Evolutionary conservation across 345 rosid species (phyloP), one percentile per base, ranked within the genome.

Genomic region (Luvunga scandens): DNA sequence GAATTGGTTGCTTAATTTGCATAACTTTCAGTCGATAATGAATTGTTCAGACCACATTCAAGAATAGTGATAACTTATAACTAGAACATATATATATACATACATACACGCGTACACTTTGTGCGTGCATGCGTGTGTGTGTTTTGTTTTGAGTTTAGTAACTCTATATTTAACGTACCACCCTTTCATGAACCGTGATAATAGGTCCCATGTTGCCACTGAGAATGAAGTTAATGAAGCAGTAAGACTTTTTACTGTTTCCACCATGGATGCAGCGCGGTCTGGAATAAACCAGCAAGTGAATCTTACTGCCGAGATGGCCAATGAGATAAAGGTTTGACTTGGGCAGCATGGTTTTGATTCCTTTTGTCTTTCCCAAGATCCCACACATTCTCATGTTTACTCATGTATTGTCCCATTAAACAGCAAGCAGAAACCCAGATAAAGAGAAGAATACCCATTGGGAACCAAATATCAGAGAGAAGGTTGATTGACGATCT

Each of bases 221-320:
- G 95, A 90, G 86, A 85, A 88, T 48, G 93, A 96, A 68, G 99
- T 96, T 75, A 83, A 86, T 72, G 94, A 92, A 85, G 99, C 98
- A 77, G 88, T 90, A 69, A 92, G 92, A 50, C 97, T 94, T 80
- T 94, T 92, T 79, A 93, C 89, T 78, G 91, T 93, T 72, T 90
- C 99, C 77, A 94, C 99, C n/a, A 89, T 96, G 89, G 99, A 96
- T 83, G 98, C 98, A 18, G 98, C 98, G 73, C 87, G 94, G 16
- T 96, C 98, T 62, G 98, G 99, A 79, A 92, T 96, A 79, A 94
- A 90, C 83, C 97, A 92, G 81, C 97, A 91, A 83, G 83, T 96
- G 42, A 91, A 94, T 81, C 84, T 90, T 73, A 90, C 95, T 10
- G 85, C 90, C 9, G 99, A 94, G 68, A 90, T 90, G 89, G 92